Conservation (phyloP, 1,139 yeast genomes). For the Magnusiomyces fungicola region DNA sequence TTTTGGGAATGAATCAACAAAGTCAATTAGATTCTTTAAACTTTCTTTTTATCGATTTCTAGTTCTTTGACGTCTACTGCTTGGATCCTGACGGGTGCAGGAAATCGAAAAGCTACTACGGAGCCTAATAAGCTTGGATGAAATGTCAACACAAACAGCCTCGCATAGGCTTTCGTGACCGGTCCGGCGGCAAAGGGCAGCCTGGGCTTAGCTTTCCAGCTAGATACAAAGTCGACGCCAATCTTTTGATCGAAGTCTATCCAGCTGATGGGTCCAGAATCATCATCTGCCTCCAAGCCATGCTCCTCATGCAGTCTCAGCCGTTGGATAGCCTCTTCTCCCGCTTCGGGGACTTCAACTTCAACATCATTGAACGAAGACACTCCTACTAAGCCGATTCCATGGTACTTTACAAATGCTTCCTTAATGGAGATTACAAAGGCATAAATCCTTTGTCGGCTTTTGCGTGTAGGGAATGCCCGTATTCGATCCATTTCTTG, state of each 20-base stretch:
- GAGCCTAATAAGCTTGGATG: no score
- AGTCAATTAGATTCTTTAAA: no score
- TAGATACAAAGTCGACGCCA: background rate
- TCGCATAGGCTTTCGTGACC: no score
- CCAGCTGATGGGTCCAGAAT: background rate
- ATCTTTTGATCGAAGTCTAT: background rate
- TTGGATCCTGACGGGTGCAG: no score
- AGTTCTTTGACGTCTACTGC: no score
- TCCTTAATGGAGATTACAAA: slow-evolving; percentile 10
- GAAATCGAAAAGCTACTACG: no score
- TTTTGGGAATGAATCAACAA: no score
- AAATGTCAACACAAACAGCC: no score
- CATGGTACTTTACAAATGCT: slow-evolving; percentile 8
- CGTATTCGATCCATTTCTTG: background rate
- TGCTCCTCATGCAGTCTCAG: no score
- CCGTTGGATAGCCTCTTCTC: background rate
- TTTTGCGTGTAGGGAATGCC: background rate
- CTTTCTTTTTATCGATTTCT: no score
- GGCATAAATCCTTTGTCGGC: slow-evolving; percentile 2
- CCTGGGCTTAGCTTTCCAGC: no score
- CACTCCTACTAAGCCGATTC: slow-evolving; percentile 2
- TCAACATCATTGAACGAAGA: background rate
- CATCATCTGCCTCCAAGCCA: background rate
- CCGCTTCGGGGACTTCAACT: background rate
- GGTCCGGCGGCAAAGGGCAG: no score